These are phyloP conservation scores for Fusarium graminum DNA, from an alignment of 2,329 filamentous ascomycete genomes.

Conservation along the genomic window DNA sequence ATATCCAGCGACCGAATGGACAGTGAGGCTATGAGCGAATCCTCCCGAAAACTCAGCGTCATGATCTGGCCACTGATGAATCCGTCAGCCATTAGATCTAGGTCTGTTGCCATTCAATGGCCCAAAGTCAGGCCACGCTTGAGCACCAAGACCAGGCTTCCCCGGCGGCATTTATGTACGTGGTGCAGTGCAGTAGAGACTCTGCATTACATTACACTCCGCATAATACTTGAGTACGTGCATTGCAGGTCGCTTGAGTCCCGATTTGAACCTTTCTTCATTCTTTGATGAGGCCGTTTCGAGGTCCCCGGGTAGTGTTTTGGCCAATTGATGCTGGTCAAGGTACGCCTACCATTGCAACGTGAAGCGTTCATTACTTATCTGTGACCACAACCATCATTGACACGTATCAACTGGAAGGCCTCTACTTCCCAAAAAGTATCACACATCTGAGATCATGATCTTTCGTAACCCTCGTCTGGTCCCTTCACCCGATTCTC, in stretches of 20 bases:
- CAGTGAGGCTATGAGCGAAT: conserved; percentile 20
- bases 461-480: conserved; percentile 18
- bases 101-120: conserved; percentile 38
- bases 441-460: conserved; percentile 14
- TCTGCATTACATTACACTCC: conserved; percentile 11
- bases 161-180: conserved; percentile 28
- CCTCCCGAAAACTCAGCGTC: conserved; percentile 41
- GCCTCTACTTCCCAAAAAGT: conserved; percentile 7
- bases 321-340: conserved; percentile 23
- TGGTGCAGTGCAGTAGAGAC: conserved; percentile 4
- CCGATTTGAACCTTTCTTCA: conserved; percentile 6
- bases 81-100: conserved; percentile 19
- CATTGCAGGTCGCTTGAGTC: conserved; percentile 26
- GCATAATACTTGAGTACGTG: conserved; percentile 15
- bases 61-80: conserved; percentile 46
- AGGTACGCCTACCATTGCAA: conserved; percentile 7
- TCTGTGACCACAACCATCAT: conserved; percentile 5
- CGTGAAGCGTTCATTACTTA: conserved; percentile 9
- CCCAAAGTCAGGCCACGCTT: conserved; percentile 45
- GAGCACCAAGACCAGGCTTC: conserved; percentile 37
- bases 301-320: conserved; percentile 1
- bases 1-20: conserved; percentile 1
- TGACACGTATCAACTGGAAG: conserved; percentile 13
- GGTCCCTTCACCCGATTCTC: conserved; percentile 41
- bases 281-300: conserved; percentile 9